Conservation (phyloP, 257 asterid species). For the Rhazya stricta region DNA sequence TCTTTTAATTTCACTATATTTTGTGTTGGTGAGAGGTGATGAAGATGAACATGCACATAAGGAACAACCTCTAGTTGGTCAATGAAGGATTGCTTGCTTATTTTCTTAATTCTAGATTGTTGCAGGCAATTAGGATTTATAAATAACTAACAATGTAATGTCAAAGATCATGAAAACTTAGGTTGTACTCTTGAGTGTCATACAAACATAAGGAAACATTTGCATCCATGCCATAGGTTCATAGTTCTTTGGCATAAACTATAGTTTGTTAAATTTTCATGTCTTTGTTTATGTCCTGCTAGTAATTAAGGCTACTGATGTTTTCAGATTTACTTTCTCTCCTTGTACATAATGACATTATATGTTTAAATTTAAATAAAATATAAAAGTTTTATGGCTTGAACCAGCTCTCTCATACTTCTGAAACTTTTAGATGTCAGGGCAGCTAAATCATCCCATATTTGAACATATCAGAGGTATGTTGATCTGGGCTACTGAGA, state of each 20-base stretch:
- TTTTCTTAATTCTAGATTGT: not conserved
- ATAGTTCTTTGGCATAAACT: not conserved
- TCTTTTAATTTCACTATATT: not conserved
- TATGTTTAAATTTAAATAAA: not conserved
- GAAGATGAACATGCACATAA: not conserved
- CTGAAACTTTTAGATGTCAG: conserved; percentile 45
- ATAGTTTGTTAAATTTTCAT: not conserved
- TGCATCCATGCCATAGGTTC: not conserved
- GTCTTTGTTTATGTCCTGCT: not conserved
- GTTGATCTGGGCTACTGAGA: conserved; percentile 42
- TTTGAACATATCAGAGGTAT: conserved; percentile 41
- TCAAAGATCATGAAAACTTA: not conserved
- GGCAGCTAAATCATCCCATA: conserved; percentile 44
- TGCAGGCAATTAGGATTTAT: too few species aligned
- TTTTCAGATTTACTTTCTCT: not conserved
- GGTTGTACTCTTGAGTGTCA: too few species aligned
- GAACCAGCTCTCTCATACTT: conserved; percentile 26
- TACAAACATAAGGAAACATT: not conserved
- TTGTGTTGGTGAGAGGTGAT: not conserved
- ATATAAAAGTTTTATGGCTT: conserved; percentile 9
- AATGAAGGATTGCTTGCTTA: not conserved
- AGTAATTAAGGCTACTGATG: not conserved
- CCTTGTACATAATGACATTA: not conserved
- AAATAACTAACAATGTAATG: not conserved
- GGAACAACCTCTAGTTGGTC: not conserved